A percentile compares a stretch with the other conserved stretches of the same genome.
These are phyloP conservation scores for Bipolaris victoriae DNA, from an alignment of 2,329 filamentous ascomycete species.

Conservation along the genomic window DNA sequence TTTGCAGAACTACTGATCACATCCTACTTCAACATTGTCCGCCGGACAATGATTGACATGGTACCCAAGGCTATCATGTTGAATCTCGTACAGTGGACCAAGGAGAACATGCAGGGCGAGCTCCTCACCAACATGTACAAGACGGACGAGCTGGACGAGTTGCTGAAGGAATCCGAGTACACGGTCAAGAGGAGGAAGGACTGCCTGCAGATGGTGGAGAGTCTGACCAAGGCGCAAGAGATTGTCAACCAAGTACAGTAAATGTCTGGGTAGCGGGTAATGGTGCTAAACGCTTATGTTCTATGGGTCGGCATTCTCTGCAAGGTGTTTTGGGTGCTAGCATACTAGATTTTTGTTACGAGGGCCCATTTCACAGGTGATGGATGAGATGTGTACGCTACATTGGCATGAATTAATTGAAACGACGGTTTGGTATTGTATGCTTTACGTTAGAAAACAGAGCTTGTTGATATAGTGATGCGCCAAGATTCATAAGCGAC, in stretches of 20 bases:
- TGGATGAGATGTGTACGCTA: slow-evolving; percentile 14
- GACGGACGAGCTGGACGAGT: slow-evolving; percentile 84
- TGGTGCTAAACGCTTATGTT: slow-evolving; percentile 18
- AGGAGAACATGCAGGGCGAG: slow-evolving; percentile 98
- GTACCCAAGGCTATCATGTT: slow-evolving; percentile 99
- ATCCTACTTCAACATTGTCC: slow-evolving; percentile 98
- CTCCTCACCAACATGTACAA: slow-evolving; percentile 98
- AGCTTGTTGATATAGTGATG: not conserved
- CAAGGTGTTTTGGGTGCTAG: slow-evolving; percentile 26
- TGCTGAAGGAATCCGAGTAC: slow-evolving; percentile 98
- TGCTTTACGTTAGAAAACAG: not conserved
- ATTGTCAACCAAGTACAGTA: slow-evolving; percentile 80
- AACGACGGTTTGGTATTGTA: not conserved
- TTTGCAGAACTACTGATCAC: slow-evolving; percentile 83
- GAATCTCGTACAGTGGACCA: slow-evolving; percentile 92
- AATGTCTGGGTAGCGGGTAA: slow-evolving; percentile 9
- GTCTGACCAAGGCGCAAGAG: slow-evolving; percentile 84
- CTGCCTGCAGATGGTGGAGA: slow-evolving; percentile 99
- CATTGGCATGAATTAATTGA: not conserved
- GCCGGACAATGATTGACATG: slow-evolving; percentile 99
- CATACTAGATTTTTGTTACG: slow-evolving; percentile 24
- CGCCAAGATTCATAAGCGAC: too few relatives aligned
- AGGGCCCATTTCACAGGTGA: slow-evolving; percentile 17
- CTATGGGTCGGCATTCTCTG: slow-evolving; percentile 26
- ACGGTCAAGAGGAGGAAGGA: slow-evolving; percentile 94